Base-by-base conservation (phyloP, 2,329 filamentous ascomycete genomes). In the Paecilomyces fulvus region DNA sequence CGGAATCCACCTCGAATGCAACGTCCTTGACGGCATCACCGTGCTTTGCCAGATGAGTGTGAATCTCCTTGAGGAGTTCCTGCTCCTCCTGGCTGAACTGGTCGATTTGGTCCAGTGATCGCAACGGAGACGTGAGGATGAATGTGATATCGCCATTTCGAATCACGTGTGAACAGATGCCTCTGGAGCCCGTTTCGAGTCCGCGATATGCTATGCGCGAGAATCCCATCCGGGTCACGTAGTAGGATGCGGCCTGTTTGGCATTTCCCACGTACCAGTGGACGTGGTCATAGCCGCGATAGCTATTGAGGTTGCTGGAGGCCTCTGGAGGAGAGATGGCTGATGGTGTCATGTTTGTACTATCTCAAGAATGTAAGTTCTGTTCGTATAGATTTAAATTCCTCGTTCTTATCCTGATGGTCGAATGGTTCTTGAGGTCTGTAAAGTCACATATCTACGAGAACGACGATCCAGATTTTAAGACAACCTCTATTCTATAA, bases 251-350 rank as follows among this genome's bases (percentile, higher is more conserved):
- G 2, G 91, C 90, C 78, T 96, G 92, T 77, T 96, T 96, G 65
- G 92, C 92, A 70, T 97, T 97, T 70, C 92, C 91, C 30, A 96
- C 92, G 78, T 90, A 96, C 92, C 92, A 96, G 64, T 90, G 92
- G 56, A 96, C 83, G 74, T 96, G 89, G 75, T 96, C 90, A 72
- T 96, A 96, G 68, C 90, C 91, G 59, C 84, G 83, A 77, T 95
- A 75, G 59, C 69, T 71, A 52, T 67, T 66, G 14, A 75, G 59
- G 20, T 65, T 64, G 48, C 63, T 65, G 49, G 58, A 30, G 11
- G 58, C 52, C 12, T 52, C 54, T 7, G 61, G 59, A n/a, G 64
- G 65, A 20, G 71, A 63, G 71, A 72, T 68, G 25, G 58, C 58
- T 31, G 57, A 59, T 17, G 59, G 59, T n/a, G 59, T 57, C 59